A percentile compares a stretch with the other conserved stretches of the same genome.
Evolutionary conservation across 169 alveolate species (phyloP).

Genomic region (Neospora caninum): DNA sequence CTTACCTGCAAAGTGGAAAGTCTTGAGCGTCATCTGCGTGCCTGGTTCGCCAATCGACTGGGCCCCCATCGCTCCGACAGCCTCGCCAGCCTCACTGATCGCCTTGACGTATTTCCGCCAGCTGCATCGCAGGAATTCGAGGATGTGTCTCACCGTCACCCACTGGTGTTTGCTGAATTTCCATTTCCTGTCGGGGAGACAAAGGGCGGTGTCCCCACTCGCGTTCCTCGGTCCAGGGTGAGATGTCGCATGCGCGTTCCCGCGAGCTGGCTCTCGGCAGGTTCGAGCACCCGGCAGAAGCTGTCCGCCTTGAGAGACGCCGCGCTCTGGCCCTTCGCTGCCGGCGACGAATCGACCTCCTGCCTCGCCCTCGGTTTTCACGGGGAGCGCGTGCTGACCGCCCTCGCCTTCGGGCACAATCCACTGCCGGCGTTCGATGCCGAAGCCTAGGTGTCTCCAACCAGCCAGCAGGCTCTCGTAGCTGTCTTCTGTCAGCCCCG

Average conservation of each 20-base stretch:
- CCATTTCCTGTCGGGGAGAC: conserved; percentile 8
- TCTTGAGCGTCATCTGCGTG: conserved; percentile 99
- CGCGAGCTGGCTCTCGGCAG: no score
- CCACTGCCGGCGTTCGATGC: conserved; percentile 41
- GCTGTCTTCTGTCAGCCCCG: conserved; percentile 55
- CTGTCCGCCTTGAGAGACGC: no score
- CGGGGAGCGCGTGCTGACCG: no score
- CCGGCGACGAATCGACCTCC: no score
- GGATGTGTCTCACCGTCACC: conserved; percentile 57
- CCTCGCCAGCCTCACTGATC: conserved; percentile 98
- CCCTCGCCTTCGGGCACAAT: background rate
- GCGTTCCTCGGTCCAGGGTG: no score
- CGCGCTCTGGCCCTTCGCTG: no score
- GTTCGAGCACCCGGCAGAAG: no score
- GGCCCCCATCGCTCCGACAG: conserved; percentile 99
- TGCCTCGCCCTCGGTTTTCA: no score
- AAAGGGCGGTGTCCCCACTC: no score
- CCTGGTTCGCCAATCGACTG: conserved; percentile 99
- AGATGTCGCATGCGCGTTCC: no score
- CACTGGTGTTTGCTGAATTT: conserved; percentile 58
- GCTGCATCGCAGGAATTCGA: conserved; percentile 73
- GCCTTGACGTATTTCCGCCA: conserved; percentile 93
- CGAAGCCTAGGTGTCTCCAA: conserved; percentile 41
- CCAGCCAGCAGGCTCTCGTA: conserved; percentile 42
- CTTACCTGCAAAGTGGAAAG: conserved; percentile 97